Conservation (phyloP, 2,329 filamentous ascomycete species). For the Sclerotinia nivalis region DNA sequence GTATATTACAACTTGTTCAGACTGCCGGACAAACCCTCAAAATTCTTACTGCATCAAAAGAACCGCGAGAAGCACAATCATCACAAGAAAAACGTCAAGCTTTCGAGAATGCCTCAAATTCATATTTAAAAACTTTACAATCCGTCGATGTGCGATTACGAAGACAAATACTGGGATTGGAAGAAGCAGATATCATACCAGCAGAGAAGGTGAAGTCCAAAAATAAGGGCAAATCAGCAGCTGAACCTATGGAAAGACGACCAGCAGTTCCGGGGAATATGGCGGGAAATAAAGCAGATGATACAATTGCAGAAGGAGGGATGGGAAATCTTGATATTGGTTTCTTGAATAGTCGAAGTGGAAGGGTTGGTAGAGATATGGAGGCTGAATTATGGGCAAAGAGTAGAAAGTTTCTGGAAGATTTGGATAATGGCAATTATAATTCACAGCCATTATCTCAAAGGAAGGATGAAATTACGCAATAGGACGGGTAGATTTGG, state of each 20-base stretch:
- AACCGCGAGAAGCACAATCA: conserved; percentile 23
- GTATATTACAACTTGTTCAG: conserved; percentile 51
- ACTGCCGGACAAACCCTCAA: conserved; percentile 63
- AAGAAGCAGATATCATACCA: conserved; percentile 76
- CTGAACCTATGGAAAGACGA: conserved; percentile 11
- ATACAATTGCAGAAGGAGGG: conserved; percentile 47
- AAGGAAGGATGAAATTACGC: conserved; percentile 20
- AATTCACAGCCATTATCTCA: conserved; percentile 20
- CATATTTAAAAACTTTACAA: conserved; percentile 73
- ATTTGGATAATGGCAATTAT: conserved; percentile 34
- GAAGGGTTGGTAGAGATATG: conserved; percentile 79
- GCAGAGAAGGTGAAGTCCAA: conserved; percentile 35
- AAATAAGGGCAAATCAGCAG: conserved; percentile 26
- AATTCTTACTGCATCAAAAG: conserved; percentile 56
- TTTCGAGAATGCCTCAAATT: conserved; percentile 61
- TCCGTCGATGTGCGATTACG: conserved; percentile 73
- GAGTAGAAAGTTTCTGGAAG: conserved; percentile 56
- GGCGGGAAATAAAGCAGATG: conserved; percentile 22
- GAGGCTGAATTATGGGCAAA: conserved; percentile 76
- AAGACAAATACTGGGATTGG: conserved; percentile 74
- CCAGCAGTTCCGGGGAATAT: conserved; percentile 9
- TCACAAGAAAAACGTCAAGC: conserved; percentile 41
- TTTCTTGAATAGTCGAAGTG: conserved; percentile 83
- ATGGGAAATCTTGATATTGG: conserved; percentile 71
- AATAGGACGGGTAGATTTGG: conserved; percentile 6